A percentile compares a stretch with the other conserved stretches of the same genome.
Evolutionary conservation across 108 stramenopile species (phyloP).

Genomic region (Nitzschia sp.): DNA sequence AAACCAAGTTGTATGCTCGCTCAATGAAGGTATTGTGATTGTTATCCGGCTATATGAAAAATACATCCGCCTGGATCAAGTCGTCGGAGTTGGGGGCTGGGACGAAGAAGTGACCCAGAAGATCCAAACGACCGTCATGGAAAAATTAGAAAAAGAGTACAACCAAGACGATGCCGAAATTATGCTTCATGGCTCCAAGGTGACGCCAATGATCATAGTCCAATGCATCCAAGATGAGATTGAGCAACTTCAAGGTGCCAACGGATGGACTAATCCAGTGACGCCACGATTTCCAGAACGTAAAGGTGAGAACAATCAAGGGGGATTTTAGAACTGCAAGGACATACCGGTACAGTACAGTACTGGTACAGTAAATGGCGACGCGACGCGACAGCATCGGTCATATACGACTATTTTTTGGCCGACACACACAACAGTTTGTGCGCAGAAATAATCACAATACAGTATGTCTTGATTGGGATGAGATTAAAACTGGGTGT

Average conservation of each 20-base stretch:
- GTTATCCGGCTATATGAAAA: constrained; percentile 47
- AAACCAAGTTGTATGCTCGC: constrained; percentile 64
- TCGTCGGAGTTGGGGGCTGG: constrained; percentile 40
- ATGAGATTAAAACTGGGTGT: no score
- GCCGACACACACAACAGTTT: no score
- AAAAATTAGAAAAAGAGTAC: constrained; percentile 1
- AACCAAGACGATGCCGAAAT: neutral
- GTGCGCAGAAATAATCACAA: no score
- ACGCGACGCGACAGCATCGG: no score
- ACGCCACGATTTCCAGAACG: constrained; percentile 30
- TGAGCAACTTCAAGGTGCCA: constrained; percentile 5
- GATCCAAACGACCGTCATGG: constrained; percentile 13
- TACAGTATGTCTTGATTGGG: no score
- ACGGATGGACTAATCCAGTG: constrained; percentile 16
- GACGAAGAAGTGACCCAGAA: constrained; percentile 10
- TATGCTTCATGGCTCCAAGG: constrained; percentile 1
- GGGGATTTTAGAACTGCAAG: constrained; percentile 2
- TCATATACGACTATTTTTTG: no score
- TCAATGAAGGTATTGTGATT: constrained; percentile 65
- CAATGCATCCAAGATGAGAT: constrained; percentile 24
- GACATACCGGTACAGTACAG: no score
- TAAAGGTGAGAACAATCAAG: neutral
- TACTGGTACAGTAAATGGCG: no score
- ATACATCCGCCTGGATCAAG: constrained; percentile 25
- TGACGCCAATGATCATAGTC: constrained; percentile 21